Evolutionary conservation across 129 eudicot genomes (phyloP), one percentile per base, ranked within the genome.

Genomic region (Glebionis coronaria): DNA sequence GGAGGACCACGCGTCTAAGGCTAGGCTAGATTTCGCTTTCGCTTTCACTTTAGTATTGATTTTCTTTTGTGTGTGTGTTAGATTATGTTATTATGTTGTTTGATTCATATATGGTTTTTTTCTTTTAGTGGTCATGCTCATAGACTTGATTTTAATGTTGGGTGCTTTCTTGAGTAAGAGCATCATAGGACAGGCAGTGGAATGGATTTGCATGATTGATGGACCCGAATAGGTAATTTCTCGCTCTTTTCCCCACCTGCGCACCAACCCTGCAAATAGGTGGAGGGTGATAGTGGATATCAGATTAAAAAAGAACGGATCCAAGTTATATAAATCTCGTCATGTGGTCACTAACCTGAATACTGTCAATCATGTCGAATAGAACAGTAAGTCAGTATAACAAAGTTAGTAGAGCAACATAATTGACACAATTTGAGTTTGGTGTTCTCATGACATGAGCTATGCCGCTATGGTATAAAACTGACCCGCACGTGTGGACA

Each of bases 131-230:
- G 67, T 45, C 64, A 73, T 51, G 20, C 23, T 44, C 76, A 61
- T 52, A 40, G 70, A 63, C 67, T 65, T 73, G 25, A 47, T 53
- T 63, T 42, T 54, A 16, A 12, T 56, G 66, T 46, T 74, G 73
- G 79, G 79, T 74, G 73, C 73, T 74, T 74, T 74, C 53, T 74
- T 75, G 69, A 67, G 79, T 75, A 74, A 50, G 73, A 74, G 78
- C 72, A 73, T 64, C 78, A 55, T 55, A 55, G 44, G 72, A 73
- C 14, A 35, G 40, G 40, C 40, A 35, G 5, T 35, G 40, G 40
- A 9, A 35, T 7, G 28, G n/a, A 73, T 54, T 73, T 56, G 50
- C 64, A 73, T 73, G 65, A 73, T 73, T 63, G 71, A 72, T 38
- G 70, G 63, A 62, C 63, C 50, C 42, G 47, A 64, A 65, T 44